Evolutionary conservation across 2,329 filamentous ascomycete species (phyloP).

Genomic region (Fusarium sp.): DNA sequence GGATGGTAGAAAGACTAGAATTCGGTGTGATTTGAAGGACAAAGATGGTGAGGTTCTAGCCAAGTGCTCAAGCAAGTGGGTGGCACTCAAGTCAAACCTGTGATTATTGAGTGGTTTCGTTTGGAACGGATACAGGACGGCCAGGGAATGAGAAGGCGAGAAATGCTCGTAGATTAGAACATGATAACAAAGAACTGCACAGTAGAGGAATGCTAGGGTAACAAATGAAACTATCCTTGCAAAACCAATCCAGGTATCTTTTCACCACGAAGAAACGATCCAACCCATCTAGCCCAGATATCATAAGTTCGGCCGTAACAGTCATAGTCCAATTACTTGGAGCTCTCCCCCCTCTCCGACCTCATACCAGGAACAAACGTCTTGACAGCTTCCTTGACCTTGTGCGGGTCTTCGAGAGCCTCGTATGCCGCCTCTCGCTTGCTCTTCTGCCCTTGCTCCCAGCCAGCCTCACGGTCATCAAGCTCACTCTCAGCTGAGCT

Average conservation of each 20-base stretch:
- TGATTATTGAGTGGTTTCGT: slow-evolving; percentile 16
- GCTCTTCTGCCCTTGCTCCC: slow-evolving; percentile 58
- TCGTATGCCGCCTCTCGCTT: slow-evolving; percentile 66
- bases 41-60: slow-evolving; percentile 47
- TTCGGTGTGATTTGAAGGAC: slow-evolving; percentile 48
- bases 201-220: slow-evolving; percentile 15
- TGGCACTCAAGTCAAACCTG: slow-evolving; percentile 48
- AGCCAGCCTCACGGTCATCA: slow-evolving; percentile 56
- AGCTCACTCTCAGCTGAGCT: slow-evolving; percentile 67
- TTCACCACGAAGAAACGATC: slow-evolving; percentile 16
- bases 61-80: slow-evolving; percentile 48
- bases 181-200: slow-evolving; percentile 5
- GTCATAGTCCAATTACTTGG: slow-evolving; percentile 30
- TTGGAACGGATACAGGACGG: neutral
- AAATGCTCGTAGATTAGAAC: slow-evolving; percentile 20
- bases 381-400: slow-evolving; percentile 54
- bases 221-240: slow-evolving; percentile 20
- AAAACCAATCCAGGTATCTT: slow-evolving; percentile 37
- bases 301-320: slow-evolving; percentile 30
- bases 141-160: neutral
- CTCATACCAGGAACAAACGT: slow-evolving; percentile 42
- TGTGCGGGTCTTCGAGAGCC: slow-evolving; percentile 62
- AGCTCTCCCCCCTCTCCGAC: slow-evolving; percentile 29
- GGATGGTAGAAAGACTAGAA: slow-evolving; percentile 49
- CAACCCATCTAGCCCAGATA: slow-evolving; percentile 15